Evolutionary conservation across 306 rosid species (phyloP).

Genomic region (Vachellia collinsii): DNA sequence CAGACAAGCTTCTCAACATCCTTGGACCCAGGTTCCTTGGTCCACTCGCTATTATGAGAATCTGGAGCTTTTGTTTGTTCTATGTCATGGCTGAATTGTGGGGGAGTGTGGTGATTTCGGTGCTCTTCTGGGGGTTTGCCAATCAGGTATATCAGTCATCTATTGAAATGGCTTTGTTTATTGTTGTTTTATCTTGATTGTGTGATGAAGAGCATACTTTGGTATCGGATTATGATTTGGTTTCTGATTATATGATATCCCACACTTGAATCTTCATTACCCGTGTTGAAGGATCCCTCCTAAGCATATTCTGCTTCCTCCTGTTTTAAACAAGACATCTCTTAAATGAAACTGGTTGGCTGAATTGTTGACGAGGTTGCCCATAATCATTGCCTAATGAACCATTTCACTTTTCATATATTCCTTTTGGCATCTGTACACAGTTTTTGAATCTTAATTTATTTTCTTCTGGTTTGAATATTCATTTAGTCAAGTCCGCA

Average conservation of each 20-base stretch:
- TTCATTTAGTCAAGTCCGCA: slow-evolving; percentile 5
- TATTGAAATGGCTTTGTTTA: slow-evolving; percentile 3
- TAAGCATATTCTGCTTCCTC: neutral
- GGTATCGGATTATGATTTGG: neutral
- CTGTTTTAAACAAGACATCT: neutral
- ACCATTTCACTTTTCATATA: slow-evolving; percentile 12
- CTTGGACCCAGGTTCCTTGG: slow-evolving; percentile 97
- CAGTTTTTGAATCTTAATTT: slow-evolving; percentile 10
- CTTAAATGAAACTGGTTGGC: neutral
- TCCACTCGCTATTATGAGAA: slow-evolving; percentile 94
- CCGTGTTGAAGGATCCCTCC: neutral
- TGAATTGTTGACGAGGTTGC: neutral
- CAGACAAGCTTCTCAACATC: slow-evolving; percentile 78
- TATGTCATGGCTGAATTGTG: slow-evolving; percentile 99
- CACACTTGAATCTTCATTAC: slow-evolving; percentile 24
- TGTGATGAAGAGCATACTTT: neutral
- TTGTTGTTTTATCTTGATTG: slow-evolving; percentile 1
- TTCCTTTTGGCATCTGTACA: slow-evolving; percentile 5
- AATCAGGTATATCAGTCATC: slow-evolving; percentile 73
- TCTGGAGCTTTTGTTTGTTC: slow-evolving; percentile 98
- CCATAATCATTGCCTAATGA: slow-evolving; percentile 16
- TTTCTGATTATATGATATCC: slow-evolving; percentile 12
- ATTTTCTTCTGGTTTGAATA: slow-evolving; percentile 13
- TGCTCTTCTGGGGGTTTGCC: slow-evolving; percentile 97
- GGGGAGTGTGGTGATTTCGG: slow-evolving; percentile 98